phyloP scores from a whole-genome alignment of 225 moss, liverwort and hornwort genomes.

The Asterella californica region DNA sequence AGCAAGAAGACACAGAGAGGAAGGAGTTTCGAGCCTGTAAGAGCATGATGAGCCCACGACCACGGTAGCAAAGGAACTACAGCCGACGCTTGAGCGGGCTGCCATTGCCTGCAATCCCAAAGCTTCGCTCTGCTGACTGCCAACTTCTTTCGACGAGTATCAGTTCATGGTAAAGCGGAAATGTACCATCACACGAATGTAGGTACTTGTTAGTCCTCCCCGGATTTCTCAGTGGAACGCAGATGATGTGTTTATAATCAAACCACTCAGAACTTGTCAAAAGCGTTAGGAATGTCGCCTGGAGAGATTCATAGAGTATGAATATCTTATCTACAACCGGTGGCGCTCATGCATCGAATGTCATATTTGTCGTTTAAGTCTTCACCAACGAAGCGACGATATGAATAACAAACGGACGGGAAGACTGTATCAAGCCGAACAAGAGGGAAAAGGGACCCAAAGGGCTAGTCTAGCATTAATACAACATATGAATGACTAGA shows the following conservation, averaged over 20 bases:
- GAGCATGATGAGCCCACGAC: neutral
- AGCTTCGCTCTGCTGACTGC: neutral
- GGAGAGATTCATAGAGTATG: neutral
- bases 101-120: neutral
- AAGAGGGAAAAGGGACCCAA: too few species aligned
- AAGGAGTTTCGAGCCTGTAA: neutral
- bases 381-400: too few species aligned
- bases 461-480: too few species aligned
- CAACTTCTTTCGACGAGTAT: neutral
- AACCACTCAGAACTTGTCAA: neutral
- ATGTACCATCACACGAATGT: too few species aligned
- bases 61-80: neutral
- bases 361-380: slow-evolving; percentile 6
- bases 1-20: neutral
- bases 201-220: too few species aligned
- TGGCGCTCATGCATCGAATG: neutral
- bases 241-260: neutral
- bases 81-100: neutral
- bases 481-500: too few species aligned
- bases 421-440: too few species aligned
- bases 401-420: too few species aligned
- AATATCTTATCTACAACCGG: slow-evolving; percentile 7
- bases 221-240: neutral
- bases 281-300: neutral
- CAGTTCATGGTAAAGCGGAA: neutral